A percentile compares a stretch with the other conserved stretches of the same genome.
These are phyloP conservation scores for Backusella sp. DNA, from an alignment of 192 early-diverging fungal genomes.

Conservation along the genomic window DNA sequence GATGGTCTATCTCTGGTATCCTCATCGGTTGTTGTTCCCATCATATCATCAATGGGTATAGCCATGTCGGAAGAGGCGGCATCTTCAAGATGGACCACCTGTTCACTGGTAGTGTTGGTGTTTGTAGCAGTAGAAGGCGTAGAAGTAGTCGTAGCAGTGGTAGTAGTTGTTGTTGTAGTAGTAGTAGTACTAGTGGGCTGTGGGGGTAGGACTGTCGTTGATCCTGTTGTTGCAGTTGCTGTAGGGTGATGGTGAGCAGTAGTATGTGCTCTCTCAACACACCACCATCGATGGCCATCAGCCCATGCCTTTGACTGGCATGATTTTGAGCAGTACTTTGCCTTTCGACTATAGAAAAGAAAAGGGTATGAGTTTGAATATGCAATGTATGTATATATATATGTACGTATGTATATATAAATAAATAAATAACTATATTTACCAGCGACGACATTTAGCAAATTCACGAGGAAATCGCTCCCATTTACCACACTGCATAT, in stretches of 20 bases:
- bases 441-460: constrained; percentile 83
- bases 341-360: constrained; percentile 53
- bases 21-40: background rate
- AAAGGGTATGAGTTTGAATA: background rate
- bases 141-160: constrained; percentile 13
- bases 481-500: constrained; percentile 77
- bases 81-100: constrained; percentile 30
- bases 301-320: constrained; percentile 79
- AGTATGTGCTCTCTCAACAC: constrained; percentile 51
- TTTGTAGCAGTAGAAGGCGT: background rate
- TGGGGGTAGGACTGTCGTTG: constrained; percentile 24
- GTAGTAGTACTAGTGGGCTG: constrained; percentile 1
- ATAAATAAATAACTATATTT: background rate
- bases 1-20: background rate
- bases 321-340: constrained; percentile 82
- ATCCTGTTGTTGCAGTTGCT: constrained; percentile 20
- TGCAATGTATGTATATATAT: background rate
- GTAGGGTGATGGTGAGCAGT: constrained; percentile 15
- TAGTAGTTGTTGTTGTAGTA: background rate
- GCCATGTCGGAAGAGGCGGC: constrained; percentile 17
- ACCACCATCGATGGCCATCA: constrained; percentile 81
- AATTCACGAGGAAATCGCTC: constrained; percentile 75
- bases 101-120: constrained; percentile 7
- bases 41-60: constrained; percentile 23
- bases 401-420: no score